Conservation (phyloP, 768 basidiomycete genomes). For the Mycena belliarum region DNA sequence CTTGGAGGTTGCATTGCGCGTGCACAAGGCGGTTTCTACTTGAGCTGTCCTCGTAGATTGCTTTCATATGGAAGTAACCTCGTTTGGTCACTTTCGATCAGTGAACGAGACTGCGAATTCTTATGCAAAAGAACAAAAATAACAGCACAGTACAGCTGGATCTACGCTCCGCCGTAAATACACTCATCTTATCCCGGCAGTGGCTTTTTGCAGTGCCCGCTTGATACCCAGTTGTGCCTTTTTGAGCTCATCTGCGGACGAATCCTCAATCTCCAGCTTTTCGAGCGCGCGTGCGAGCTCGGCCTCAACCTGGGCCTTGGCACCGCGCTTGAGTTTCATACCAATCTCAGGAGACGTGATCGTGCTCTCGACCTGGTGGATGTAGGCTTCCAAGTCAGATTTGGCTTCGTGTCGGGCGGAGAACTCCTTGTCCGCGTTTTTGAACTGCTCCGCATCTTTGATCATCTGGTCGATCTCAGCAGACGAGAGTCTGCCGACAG, state of each 20-base stretch:
- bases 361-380: slow-evolving; percentile 95
- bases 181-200: slow-evolving; percentile 76
- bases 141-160: slow-evolving; percentile 20
- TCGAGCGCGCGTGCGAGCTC: slow-evolving; percentile 98
- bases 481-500: slow-evolving; percentile 95
- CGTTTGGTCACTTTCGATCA: background rate
- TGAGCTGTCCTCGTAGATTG: no score
- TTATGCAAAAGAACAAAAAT: slow-evolving; percentile 23
- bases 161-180: slow-evolving; percentile 16
- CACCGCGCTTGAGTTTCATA: slow-evolving; percentile 98
- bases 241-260: slow-evolving; percentile 90
- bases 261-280: slow-evolving; percentile 97
- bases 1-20: slow-evolving; percentile 79
- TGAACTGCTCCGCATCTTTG: slow-evolving; percentile 98
- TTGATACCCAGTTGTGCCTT: slow-evolving; percentile 95
- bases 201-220: slow-evolving; percentile 97
- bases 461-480: slow-evolving; percentile 99
- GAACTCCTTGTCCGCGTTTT: slow-evolving; percentile 97
- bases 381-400: slow-evolving; percentile 95
- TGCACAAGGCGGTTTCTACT: slow-evolving; percentile 63
- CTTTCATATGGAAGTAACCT: no score
- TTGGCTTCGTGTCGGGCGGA: slow-evolving; percentile 97
- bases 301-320: slow-evolving; percentile 91
- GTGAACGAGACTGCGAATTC: slow-evolving; percentile 10
- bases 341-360: slow-evolving; percentile 96